phyloP scores from a whole-genome alignment of 371 early-diverging fungal genomes.

The Synchytrium microbalum region DNA sequence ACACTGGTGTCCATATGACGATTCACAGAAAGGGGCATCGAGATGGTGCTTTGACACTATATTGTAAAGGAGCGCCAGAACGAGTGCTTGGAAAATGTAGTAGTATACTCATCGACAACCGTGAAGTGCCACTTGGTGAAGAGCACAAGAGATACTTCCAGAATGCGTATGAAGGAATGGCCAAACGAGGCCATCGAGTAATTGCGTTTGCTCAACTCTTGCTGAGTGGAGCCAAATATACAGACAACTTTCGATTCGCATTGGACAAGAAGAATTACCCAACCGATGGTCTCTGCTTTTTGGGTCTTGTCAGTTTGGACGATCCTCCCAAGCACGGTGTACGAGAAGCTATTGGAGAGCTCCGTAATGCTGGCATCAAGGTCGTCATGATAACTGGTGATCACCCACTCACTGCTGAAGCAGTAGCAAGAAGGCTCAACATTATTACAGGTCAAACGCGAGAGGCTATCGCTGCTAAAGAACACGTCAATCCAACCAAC shows the following conservation, averaged over 20 bases:
- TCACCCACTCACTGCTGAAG: slow-evolving; percentile 41
- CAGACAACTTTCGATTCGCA: slow-evolving; percentile 39
- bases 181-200: slow-evolving; percentile 85
- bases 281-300: slow-evolving; percentile 24
- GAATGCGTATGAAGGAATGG: slow-evolving; percentile 72
- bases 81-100: slow-evolving; percentile 50
- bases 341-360: slow-evolving; percentile 29
- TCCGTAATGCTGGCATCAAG: slow-evolving; percentile 42
- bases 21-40: slow-evolving; percentile 42
- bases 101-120: slow-evolving; percentile 47
- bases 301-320: slow-evolving; percentile 40
- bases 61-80: slow-evolving; percentile 53
- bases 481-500: slow-evolving; percentile 1
- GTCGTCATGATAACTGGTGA: slow-evolving; percentile 50
- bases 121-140: slow-evolving; percentile 43
- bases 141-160: slow-evolving; percentile 52
- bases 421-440: slow-evolving; percentile 21
- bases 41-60: slow-evolving; percentile 37
- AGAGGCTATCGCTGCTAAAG: slow-evolving; percentile 8
- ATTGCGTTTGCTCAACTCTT: slow-evolving; percentile 77
- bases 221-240: slow-evolving; percentile 53
- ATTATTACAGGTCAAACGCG: slow-evolving; percentile 14
- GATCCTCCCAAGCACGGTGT: slow-evolving; percentile 47
- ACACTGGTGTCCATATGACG: slow-evolving; percentile 39
- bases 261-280: slow-evolving; percentile 38